phyloP scores from a whole-genome alignment of 352 stramenopile genomes.

The Phytophthora agathidicida region DNA sequence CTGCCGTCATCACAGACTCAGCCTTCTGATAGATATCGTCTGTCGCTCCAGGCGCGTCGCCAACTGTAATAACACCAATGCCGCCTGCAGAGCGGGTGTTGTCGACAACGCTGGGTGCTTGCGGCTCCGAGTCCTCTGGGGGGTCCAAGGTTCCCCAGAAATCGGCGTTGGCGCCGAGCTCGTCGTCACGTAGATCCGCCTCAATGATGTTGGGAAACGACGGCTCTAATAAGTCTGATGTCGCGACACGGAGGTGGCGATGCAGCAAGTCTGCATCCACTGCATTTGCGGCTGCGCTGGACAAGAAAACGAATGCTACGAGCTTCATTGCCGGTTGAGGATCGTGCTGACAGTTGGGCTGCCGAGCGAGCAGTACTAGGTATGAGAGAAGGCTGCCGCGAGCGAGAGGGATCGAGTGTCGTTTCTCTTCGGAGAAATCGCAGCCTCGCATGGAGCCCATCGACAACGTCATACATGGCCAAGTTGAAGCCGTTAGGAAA shows the following conservation, averaged over 20 bases:
- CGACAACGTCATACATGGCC: not conserved
- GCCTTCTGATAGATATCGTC: conserved; percentile 12
- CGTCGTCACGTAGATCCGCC: conserved; percentile 14
- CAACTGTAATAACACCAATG: conserved; percentile 4
- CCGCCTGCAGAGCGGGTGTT: conserved; percentile 2
- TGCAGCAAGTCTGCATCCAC: not conserved
- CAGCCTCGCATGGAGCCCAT: conserved; percentile 16
- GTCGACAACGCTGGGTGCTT: not conserved
- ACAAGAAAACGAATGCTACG: conserved; percentile 1
- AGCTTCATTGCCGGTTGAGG: conserved; percentile 18
- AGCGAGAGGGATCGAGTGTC: conserved; percentile 21
- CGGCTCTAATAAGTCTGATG: no score
- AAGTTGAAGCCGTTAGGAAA: conserved; percentile 37
- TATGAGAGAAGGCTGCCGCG: conserved; percentile 20
- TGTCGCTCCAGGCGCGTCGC: not conserved
- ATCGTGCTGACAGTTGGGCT: conserved; percentile 19
- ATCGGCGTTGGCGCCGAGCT: conserved; percentile 24
- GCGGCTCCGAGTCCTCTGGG: not conserved
- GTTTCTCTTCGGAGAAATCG: conserved; percentile 19
- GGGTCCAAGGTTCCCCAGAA: conserved; percentile 21
- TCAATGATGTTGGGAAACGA: not conserved
- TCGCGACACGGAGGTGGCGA: conserved; percentile 15
- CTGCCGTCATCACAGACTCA: conserved; percentile 17
- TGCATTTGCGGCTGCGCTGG: not conserved
- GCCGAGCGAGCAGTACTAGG: conserved; percentile 2